Evolutionary conservation across 192 early-diverging fungal species (phyloP), one percentile per base, ranked within the genome.

Genomic region (Gamsiella multidivaricata): DNA sequence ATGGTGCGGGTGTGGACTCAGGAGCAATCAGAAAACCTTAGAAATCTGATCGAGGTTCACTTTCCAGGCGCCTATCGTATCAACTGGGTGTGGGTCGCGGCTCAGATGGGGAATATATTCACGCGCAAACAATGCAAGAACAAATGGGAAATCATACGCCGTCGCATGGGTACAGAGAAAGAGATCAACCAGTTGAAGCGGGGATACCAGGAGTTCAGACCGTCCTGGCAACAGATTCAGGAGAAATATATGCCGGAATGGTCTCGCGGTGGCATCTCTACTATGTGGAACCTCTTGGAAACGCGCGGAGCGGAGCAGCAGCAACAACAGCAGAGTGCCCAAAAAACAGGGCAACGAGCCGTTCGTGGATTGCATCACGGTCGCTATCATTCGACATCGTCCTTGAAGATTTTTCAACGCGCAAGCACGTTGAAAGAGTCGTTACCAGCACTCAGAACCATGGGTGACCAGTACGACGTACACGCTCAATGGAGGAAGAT

Each of bases 51-150:
- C 28, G 74, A 78, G 31, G 49, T 78, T n/a, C 64, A 68, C 29
- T 78, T 78, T n/a, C 74, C 74, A 0, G 74, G 74, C 4, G 53
- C 74, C 0, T 78, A 78, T 36, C 65, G 74, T 14, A 78, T 78
- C 26, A 78, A 78, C 54, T 78, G 74, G 74, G 74, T 69, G 17
- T 78, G 74, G 74, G 65, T 78, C 2, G 74, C 74, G 5, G 63
- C 74, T 10, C 74, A 78, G 39, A 69, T 78, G 65, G 74, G 74
- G 0, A 78, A 78, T 23, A 45, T 52, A 22, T 78, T 78, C 33
- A 78, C 74, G 9, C 32, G 74, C 14, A 78, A 78, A 37, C 74
- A 78, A 32, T 78, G 74, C 61, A 78, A 78, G 54, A 78, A 78
- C 61, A 78, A 78, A 29, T 78, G 74, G 74, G 74, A 78, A 45